Conservation (phyloP, 768 basidiomycete species). For the Tylopilus subfusipes region DNA sequence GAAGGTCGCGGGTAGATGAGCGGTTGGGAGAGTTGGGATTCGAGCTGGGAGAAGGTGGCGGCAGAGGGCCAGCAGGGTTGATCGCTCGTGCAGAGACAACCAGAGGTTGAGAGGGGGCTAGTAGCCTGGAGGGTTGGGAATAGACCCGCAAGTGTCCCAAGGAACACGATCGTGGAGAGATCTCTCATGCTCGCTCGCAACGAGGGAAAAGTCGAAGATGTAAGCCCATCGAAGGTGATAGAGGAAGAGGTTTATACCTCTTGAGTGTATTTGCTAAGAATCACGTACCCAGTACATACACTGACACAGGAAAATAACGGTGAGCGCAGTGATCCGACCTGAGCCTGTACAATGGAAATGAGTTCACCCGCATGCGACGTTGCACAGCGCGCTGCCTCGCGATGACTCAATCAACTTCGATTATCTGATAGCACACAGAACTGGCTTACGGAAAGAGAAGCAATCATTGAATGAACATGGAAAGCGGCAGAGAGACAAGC, state of each 20-base stretch:
- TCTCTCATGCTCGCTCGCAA: not conserved
- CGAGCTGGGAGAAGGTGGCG: not conserved
- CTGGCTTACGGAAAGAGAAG: not conserved
- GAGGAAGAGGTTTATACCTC: not conserved
- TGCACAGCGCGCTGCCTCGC: not conserved
- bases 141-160: not conserved
- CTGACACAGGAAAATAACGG: too few species aligned
- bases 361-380: not conserved
- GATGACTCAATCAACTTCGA: not conserved
- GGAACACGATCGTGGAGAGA: not conserved
- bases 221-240: not conserved
- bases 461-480: not conserved
- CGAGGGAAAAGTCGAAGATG: not conserved
- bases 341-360: too few species aligned
- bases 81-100: not conserved
- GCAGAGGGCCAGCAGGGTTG: slow-evolving; percentile 30
- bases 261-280: too few species aligned
- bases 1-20: slow-evolving; percentile 41
- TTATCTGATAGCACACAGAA: not conserved
- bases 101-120: not conserved
- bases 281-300: not conserved
- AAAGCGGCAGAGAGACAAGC: too few species aligned
- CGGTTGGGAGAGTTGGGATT: slow-evolving; percentile 17
- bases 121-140: not conserved
- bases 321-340: too few species aligned